Base-by-base conservation (phyloP, 306 rosid genomes). In the Malus fusca region DNA sequence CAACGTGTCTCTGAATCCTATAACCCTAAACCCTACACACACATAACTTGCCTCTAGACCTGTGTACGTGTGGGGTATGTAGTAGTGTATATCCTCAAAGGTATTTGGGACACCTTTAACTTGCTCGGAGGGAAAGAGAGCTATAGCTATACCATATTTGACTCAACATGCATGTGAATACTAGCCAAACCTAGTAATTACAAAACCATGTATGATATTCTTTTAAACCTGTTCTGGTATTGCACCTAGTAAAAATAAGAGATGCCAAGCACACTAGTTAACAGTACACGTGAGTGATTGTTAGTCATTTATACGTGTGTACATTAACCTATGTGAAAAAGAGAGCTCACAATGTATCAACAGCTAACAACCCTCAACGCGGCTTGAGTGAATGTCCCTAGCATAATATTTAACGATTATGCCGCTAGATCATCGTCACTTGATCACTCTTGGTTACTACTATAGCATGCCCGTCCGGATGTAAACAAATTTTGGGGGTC, bases 361-460 rank as follows among this genome's bases (percentile, higher is more conserved):
- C 3, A 0, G 0, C 8, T 48, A 2, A 15, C 3, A 48, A 18
- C 1, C 21, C 2, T 48, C 8, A 17, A 48, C 3, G 2, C 0
- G 3, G 55, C 55, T 48, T 48, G 18, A 48, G 6, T 6, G 18
- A 48, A 48, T 2, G 5, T 48, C 6, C 55, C 5, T 48, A 48
- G 8, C 55, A 15, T 15, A 48, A 48, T 48, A 48, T 48, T 48
- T 5, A 48, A 48, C 6, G 8, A 48, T 48, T 48, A 48, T 15
- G 55, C 55, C 8, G 3, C 44, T 48, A 26, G 11, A 61, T 61
- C 28, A n/a, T 59, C 30, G 12, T 22, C 30, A 59, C 31, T 23
- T 59, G 64, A 59, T 23, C 25, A 11, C 64, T 10, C 64, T 59
- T 23, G 17, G 64, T 59, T 59, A 23, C 15, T 6, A 15, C 30